phyloP scores from a whole-genome alignment of 352 stramenopile genomes.

The Phytophthora sansomeana region DNA sequence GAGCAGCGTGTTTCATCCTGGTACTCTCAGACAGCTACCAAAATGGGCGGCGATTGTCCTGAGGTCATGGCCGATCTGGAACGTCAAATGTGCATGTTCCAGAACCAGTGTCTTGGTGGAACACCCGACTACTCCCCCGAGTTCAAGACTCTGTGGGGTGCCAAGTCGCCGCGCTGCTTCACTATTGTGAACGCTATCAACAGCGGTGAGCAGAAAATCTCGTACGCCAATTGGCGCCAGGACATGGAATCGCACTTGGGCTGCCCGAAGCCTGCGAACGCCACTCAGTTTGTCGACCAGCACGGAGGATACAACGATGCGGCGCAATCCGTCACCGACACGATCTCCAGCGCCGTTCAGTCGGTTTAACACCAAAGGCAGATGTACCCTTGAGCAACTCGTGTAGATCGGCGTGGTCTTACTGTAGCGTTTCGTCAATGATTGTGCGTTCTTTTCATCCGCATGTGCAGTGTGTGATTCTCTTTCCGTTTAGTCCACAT shows the following conservation, averaged over 20 bases:
- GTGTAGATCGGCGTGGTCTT: constrained; percentile 6
- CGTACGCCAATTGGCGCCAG: constrained; percentile 40
- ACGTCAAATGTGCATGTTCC: constrained; percentile 59
- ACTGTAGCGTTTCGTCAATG: constrained; percentile 3
- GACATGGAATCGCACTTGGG: constrained; percentile 54
- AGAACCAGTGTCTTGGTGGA: constrained; percentile 59
- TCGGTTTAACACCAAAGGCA: constrained; percentile 16
- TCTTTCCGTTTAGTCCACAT: no score
- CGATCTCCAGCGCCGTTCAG: constrained; percentile 28
- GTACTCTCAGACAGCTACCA: constrained; percentile 46
- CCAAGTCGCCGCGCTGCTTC: constrained; percentile 48
- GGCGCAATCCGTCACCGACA: constrained; percentile 15
- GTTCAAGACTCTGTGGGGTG: constrained; percentile 58
- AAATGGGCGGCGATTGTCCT: constrained; percentile 42
- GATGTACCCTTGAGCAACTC: neutral
- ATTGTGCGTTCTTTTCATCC: neutral
- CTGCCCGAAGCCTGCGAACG: constrained; percentile 43
- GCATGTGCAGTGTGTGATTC: no score
- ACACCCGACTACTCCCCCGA: constrained; percentile 45
- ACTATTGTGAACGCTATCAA: constrained; percentile 55
- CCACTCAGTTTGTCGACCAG: constrained; percentile 14
- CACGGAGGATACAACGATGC: constrained; percentile 15
- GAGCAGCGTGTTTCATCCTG: constrained; percentile 43
- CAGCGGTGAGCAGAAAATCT: constrained; percentile 42
- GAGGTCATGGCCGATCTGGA: constrained; percentile 57